Percentiles rank a stretch among this genome's conserved stretches.
Evolutionary conservation across 2,329 filamentous ascomycete genomes (phyloP).

Genomic region (Colletotrichum chrysophilum): DNA sequence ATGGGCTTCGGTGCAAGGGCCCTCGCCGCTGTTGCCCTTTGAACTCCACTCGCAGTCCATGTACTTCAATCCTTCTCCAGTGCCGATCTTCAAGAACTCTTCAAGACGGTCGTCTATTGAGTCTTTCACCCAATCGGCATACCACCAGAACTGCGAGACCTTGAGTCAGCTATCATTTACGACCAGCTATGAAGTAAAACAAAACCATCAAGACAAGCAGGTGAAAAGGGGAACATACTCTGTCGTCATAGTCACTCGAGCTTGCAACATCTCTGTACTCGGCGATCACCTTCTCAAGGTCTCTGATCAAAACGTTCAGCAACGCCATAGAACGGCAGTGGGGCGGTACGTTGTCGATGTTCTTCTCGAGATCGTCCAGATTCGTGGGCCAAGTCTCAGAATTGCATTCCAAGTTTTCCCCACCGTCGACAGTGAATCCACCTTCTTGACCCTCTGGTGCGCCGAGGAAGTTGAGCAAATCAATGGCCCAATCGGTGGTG

Average conservation of each 20-base stretch:
- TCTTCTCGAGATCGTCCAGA: not conserved
- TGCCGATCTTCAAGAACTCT: not conserved
- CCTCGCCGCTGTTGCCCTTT: not conserved
- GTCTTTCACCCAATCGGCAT: not conserved
- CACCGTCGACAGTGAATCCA: not conserved
- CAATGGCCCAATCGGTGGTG: conserved; percentile 26
- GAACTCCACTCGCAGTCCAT: not conserved
- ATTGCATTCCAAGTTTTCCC: not conserved
- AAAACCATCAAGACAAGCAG: not conserved
- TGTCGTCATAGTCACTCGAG: not conserved
- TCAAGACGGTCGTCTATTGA: not conserved
- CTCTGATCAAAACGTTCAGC: not conserved
- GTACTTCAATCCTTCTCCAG: not conserved
- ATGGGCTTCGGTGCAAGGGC: not conserved
- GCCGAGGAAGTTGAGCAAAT: conserved; percentile 14
- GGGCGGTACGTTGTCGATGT: not conserved
- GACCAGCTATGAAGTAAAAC: not conserved
- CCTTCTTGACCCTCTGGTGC: not conserved
- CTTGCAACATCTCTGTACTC: not conserved
- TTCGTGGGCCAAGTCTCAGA: not conserved
- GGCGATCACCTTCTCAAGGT: not conserved
- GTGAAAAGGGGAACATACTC: not conserved
- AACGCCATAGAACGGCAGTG: not conserved
- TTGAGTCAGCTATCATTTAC: not conserved
- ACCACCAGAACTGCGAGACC: not conserved